These are phyloP conservation scores for Globisporangium takayamanum DNA, from an alignment of 352 stramenopile genomes.

Conservation along the genomic window DNA sequence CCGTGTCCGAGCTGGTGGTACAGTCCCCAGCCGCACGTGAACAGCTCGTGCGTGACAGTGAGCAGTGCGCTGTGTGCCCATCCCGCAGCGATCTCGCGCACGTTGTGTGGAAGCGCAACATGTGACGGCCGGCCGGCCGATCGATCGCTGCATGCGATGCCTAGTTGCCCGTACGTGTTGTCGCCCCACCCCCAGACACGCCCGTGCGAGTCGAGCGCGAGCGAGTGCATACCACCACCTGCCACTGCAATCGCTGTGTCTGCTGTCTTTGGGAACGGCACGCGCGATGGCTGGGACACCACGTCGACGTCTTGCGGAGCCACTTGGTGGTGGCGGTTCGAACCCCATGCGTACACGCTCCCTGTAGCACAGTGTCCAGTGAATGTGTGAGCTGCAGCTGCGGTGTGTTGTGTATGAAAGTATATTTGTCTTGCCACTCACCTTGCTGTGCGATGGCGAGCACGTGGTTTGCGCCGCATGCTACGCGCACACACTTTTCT, in stretches of 20 bases:
- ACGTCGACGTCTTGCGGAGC: conserved; percentile 6
- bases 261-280: conserved; percentile 18
- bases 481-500: conserved; percentile 29
- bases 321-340: conserved; percentile 39
- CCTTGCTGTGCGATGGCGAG: conserved; percentile 27
- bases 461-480: conserved; percentile 56
- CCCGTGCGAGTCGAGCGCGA: conserved; percentile 34
- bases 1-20: conserved; percentile 78
- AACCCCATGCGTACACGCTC: conserved; percentile 47
- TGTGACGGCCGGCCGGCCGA: conserved; percentile 1
- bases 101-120: conserved; percentile 12
- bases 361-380: conserved; percentile 13
- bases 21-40: conserved; percentile 72
- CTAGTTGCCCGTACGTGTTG: conserved; percentile 58
- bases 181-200: conserved; percentile 59
- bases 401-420: not conserved
- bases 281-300: conserved; percentile 15
- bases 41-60: conserved; percentile 24
- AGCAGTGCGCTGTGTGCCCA: conserved; percentile 51
- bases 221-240: conserved; percentile 55
- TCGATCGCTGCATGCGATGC: conserved; percentile 12
- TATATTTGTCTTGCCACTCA: not conserved
- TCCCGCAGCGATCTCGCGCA: conserved; percentile 29
- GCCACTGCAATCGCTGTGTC: conserved; percentile 21
- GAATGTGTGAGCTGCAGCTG: not conserved